Conservation (phyloP, 139 green algal genomes). For the Gonium pectorale region DNA sequence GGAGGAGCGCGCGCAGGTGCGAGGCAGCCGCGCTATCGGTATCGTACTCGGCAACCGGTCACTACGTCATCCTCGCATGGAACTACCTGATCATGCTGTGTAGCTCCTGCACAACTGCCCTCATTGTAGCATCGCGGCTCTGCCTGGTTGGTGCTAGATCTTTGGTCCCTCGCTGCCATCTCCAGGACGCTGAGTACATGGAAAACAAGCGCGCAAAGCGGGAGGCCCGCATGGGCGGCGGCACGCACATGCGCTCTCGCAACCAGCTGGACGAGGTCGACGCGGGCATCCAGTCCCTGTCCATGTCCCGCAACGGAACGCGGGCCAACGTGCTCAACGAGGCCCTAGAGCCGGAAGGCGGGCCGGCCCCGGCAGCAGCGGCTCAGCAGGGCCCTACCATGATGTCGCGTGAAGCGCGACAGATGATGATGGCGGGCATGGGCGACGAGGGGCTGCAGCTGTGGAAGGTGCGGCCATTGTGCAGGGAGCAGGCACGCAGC, state of each 20-base stretch:
- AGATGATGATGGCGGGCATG: constrained; percentile 80
- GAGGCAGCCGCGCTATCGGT: too few species aligned
- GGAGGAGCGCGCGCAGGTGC: constrained; percentile 77
- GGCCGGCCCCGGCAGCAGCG: neutral
- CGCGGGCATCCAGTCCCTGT: neutral
- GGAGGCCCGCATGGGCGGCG: constrained; percentile 24
- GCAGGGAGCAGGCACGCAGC: too few species aligned
- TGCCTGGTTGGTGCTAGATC: too few species aligned
- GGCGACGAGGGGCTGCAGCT: constrained; percentile 67
- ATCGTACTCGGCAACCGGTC: too few species aligned
- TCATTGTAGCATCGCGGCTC: too few species aligned
- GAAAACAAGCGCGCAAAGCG: constrained; percentile 75
- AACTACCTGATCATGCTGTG: too few species aligned
- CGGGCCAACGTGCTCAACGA: constrained; percentile 35
- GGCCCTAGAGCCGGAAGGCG: constrained; percentile 49
- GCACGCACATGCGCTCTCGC: too few species aligned
- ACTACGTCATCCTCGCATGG: too few species aligned
- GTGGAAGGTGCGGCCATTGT: constrained; percentile 82
- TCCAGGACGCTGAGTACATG: constrained; percentile 84
- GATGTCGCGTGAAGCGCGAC: constrained; percentile 84
- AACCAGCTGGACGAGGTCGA: constrained; percentile 24
- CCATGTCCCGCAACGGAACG: neutral
- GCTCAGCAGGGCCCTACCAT: constrained; percentile 77
- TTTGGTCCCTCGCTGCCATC: too few species aligned
- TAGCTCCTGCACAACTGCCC: too few species aligned